Evolutionary conservation across 2,329 filamentous ascomycete species (phyloP).

Genomic region (Penicillium sp.): DNA sequence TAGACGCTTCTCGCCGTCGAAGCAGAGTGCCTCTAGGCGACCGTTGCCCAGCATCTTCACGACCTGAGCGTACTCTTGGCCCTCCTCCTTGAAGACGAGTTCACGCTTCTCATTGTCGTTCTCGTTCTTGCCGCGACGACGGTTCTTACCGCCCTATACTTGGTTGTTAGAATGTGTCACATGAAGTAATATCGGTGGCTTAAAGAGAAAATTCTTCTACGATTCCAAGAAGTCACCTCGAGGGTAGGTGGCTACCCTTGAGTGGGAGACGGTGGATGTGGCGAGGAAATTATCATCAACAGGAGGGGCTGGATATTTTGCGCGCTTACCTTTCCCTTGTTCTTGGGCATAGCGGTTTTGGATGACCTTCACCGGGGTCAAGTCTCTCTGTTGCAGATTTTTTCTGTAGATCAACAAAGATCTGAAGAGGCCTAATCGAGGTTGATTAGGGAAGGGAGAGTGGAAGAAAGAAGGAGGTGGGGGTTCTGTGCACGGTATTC

Average conservation of each 20-base stretch:
- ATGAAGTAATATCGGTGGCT: not conserved
- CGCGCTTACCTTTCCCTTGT: slow-evolving; percentile 89
- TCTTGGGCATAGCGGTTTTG: slow-evolving; percentile 81
- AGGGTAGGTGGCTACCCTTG: slow-evolving; percentile 2
- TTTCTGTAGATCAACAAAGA: slow-evolving; percentile 20
- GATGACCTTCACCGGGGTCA: slow-evolving; percentile 29
- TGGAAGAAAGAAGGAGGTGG: slow-evolving; percentile 20
- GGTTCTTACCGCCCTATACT: slow-evolving; percentile 90
- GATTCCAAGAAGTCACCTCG: not conserved
- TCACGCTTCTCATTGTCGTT: slow-evolving; percentile 99
- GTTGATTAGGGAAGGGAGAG: slow-evolving; percentile 9
- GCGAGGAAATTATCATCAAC: slow-evolving; percentile 23
- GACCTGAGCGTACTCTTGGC: slow-evolving; percentile 87
- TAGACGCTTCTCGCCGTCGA: slow-evolving; percentile 85
- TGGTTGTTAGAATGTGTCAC: slow-evolving; percentile 30
- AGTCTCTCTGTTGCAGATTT: slow-evolving; percentile 17
- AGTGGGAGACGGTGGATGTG: slow-evolving; percentile 16
- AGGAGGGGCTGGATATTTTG: slow-evolving; percentile 29
- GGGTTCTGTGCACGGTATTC: slow-evolving; percentile 18
- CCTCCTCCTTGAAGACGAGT: slow-evolving; percentile 97
- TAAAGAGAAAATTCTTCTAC: not conserved
- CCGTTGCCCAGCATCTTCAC: slow-evolving; percentile 97
- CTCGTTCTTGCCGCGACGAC: slow-evolving; percentile 97
- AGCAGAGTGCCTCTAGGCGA: slow-evolving; percentile 88
- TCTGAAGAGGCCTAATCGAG: slow-evolving; percentile 18